These are phyloP conservation scores for Roridomyces roridus DNA, from an alignment of 768 basidiomycete genomes.

Conservation along the genomic window DNA sequence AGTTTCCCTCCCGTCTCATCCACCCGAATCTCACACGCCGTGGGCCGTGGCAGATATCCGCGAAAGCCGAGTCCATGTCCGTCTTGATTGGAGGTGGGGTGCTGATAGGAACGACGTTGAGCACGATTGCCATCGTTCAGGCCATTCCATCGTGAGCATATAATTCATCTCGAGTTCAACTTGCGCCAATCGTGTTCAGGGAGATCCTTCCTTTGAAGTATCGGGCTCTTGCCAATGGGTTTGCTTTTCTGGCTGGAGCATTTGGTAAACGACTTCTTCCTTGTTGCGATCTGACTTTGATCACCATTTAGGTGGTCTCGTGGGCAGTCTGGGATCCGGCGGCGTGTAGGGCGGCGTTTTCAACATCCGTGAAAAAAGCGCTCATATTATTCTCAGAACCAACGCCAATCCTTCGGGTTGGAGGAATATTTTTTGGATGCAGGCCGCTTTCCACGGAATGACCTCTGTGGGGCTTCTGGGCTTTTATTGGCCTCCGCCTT, in stretches of 20 bases:
- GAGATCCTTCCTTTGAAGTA: constrained; percentile 27
- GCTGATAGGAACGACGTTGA: constrained; percentile 24
- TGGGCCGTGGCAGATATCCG: constrained; percentile 21
- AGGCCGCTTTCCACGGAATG: constrained; percentile 23
- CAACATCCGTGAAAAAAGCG: not conserved
- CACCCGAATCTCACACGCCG: too few relatives aligned
- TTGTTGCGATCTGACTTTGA: not conserved
- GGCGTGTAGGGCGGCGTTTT: constrained; percentile 16
- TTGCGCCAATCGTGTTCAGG: not conserved
- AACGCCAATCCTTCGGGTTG: constrained; percentile 25
- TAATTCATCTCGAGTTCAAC: not conserved
- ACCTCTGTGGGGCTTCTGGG: constrained; percentile 22
- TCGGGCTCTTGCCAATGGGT: constrained; percentile 26
- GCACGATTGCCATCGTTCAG: constrained; percentile 27
- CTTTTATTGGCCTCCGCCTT: constrained; percentile 26
- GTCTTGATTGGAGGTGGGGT: constrained; percentile 25
- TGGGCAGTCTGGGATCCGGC: constrained; percentile 19
- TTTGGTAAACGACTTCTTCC: constrained; percentile 10
- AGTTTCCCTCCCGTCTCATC: not conserved
- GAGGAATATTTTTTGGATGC: constrained; percentile 28
- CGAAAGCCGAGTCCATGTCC: constrained; percentile 25
- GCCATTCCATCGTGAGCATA: constrained; percentile 23
- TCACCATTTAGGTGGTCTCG: constrained; percentile 10
- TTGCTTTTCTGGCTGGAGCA: constrained; percentile 24
- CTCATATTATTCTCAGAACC: not conserved